phyloP scores from a whole-genome alignment of 495 filamentous ascomycete species.

The Neurospora sp. region DNA sequence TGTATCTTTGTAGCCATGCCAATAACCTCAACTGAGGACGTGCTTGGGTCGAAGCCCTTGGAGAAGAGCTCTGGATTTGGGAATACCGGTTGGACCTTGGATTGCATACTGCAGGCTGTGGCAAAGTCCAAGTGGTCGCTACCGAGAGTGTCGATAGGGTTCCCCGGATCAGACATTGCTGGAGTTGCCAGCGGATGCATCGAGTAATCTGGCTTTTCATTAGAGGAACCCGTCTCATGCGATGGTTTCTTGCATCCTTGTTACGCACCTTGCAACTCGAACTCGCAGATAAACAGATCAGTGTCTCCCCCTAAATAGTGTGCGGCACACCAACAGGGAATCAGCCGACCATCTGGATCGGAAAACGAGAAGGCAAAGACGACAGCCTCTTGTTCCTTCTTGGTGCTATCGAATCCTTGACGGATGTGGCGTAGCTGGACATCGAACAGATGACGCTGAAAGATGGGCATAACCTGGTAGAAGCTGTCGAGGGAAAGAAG shows the following conservation, averaged over 20 bases:
- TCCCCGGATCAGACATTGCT: background rate
- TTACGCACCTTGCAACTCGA: constrained; percentile 11
- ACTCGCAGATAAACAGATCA: constrained; percentile 17
- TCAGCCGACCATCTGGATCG: constrained; percentile 9
- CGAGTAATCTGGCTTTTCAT: constrained; percentile 4
- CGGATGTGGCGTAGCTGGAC: constrained; percentile 8
- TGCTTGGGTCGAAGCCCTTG: background rate
- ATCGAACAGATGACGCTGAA: constrained; percentile 11
- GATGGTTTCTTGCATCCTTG: background rate
- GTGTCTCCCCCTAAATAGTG: constrained; percentile 11
- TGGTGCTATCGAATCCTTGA: constrained; percentile 1
- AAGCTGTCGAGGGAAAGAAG: constrained; percentile 13
- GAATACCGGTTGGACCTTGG: constrained; percentile 11
- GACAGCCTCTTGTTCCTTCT: constrained; percentile 10
- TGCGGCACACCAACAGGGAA: constrained; percentile 18
- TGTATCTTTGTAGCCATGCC: constrained; percentile 15
- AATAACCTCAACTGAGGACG: constrained; percentile 12
- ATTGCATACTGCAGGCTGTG: constrained; percentile 14
- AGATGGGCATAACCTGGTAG: constrained; percentile 13
- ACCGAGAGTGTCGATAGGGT: constrained; percentile 15
- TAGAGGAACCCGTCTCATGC: background rate
- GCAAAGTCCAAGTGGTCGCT: constrained; percentile 16
- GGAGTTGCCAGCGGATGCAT: constrained; percentile 8
- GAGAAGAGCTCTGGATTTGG: background rate
- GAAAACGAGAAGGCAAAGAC: constrained; percentile 16